A percentile compares a stretch with the other conserved stretches of the same genome.
phyloP scores from a whole-genome alignment of 345 rosid species.

The Triadica sebifera region DNA sequence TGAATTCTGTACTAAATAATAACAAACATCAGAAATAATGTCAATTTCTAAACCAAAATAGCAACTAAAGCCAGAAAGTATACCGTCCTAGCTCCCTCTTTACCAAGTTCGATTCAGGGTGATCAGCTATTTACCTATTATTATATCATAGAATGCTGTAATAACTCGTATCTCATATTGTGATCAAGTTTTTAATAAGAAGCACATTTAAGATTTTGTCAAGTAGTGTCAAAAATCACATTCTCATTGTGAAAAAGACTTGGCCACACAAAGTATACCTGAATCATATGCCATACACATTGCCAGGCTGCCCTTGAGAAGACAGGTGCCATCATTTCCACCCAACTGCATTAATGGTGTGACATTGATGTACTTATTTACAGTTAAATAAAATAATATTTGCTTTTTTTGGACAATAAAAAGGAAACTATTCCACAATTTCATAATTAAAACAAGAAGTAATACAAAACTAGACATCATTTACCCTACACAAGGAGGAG shows the following conservation, averaged over 20 bases:
- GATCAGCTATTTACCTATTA: background rate
- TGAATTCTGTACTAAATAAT: background rate
- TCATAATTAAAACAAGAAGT: background rate
- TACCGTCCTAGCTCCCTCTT: background rate
- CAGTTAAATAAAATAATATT: background rate
- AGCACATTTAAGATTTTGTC: background rate
- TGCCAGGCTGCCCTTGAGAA: constrained; percentile 91
- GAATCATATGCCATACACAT: constrained; percentile 91
- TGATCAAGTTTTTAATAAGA: background rate
- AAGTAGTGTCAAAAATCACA: background rate
- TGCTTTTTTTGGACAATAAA: background rate
- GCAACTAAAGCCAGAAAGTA: background rate
- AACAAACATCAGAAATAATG: background rate
- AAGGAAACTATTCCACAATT: background rate
- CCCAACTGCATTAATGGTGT: constrained; percentile 63
- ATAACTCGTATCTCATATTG: background rate
- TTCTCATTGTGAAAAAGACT: background rate
- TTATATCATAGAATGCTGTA: background rate
- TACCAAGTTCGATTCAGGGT: background rate
- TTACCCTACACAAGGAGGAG: constrained; percentile 94
- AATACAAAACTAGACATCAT: background rate
- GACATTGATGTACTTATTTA: background rate
- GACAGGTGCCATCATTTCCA: constrained; percentile 98
- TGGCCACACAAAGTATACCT: constrained; percentile 44
- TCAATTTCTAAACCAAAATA: background rate